Base-by-base conservation (phyloP, 2,329 filamentous ascomycete genomes). In the Harringtonia aguacate region DNA sequence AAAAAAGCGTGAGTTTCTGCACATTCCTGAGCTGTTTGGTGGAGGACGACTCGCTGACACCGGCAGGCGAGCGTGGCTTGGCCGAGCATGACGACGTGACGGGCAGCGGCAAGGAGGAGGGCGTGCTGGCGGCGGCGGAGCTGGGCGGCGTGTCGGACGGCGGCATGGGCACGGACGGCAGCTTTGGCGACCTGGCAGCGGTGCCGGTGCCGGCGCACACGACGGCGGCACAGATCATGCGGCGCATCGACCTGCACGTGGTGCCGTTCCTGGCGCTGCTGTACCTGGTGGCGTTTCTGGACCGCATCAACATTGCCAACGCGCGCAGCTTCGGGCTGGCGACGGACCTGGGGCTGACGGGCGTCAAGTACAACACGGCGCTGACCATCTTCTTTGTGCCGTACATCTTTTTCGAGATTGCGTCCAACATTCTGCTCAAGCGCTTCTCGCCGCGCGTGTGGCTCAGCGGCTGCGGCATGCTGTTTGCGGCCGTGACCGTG, bases 371-470 rank as follows among this genome's bases (percentile, higher is more conserved):
- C 63, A 89, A 87, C 60, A 55, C 52, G 4, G 49, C 81, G 2
- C 68, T 89, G 48, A 83, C 81, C 45, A 86, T 89, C 55, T 89
- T 90, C 66, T 90, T 89, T 61, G 74, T 89, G 1, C 84, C 85
- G 1, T 90, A 89, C 58, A 69, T 85, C 53, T 55, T 84, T 44
- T 73, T 76, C 53, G 80, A 86, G 65, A 84, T 89, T 45, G 81
- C 81, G 0, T 82, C 78, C 51, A 85, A 85, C 56, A 74, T 88
- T 44, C 62, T 87, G 24, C 65, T 89, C 40, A 88, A 88, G 65
- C 63, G 62, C 47, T 65, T 82, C 44, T 74, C 70, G 50, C 82
- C 82, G 2, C 73, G 81, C 49, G 64, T 84, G 39, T 87, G 81
- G 85, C 69, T 94, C 21, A 79, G 82, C 4, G 58, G 94, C 83